A percentile compares a stretch with the other conserved stretches of the same genome.
These are phyloP conservation scores for Theobroma cacao DNA, from an alignment of 345 rosid species.

Conservation along the genomic window DNA sequence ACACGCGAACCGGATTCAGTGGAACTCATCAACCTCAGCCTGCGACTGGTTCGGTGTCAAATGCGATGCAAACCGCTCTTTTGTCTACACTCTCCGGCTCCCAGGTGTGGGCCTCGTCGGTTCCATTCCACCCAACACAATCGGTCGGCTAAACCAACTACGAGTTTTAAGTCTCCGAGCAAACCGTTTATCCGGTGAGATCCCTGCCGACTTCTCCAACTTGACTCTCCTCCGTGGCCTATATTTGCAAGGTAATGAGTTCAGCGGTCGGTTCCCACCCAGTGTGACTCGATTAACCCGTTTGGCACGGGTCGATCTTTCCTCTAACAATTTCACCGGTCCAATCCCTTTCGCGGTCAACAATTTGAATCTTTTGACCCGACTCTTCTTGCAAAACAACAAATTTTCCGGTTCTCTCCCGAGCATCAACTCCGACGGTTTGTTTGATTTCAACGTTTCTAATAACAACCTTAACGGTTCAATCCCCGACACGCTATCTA, in stretches of 20 bases:
- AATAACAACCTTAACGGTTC: conserved; percentile 83
- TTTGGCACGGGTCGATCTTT: conserved; percentile 73
- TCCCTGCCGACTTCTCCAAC: conserved; percentile 83
- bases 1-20: conserved; percentile 72
- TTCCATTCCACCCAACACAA: conserved; percentile 54
- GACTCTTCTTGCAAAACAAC: conserved; percentile 61
- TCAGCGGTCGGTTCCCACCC: conserved; percentile 67
- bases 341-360: conserved; percentile 69
- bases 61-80: conserved; percentile 59
- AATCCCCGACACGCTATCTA: conserved; percentile 49
- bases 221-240: conserved; percentile 70
- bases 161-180: conserved; percentile 89
- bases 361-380: conserved; percentile 67
- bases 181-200: conserved; percentile 68
- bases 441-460: conserved; percentile 62
- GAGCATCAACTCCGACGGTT: conserved; percentile 31
- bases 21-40: conserved; percentile 71
- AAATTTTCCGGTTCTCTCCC: conserved; percentile 71
- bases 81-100: conserved; percentile 60
- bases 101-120: conserved; percentile 89
- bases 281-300: conserved; percentile 49
- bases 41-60: conserved; percentile 84
- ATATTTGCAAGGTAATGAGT: conserved; percentile 61
- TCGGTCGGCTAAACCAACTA: conserved; percentile 72
- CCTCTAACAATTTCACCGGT: conserved; percentile 75